Evolutionary conservation across 2,329 filamentous ascomycete species (phyloP), one percentile per base, ranked within the genome.

Genomic region (Aspergillus neotritici): DNA sequence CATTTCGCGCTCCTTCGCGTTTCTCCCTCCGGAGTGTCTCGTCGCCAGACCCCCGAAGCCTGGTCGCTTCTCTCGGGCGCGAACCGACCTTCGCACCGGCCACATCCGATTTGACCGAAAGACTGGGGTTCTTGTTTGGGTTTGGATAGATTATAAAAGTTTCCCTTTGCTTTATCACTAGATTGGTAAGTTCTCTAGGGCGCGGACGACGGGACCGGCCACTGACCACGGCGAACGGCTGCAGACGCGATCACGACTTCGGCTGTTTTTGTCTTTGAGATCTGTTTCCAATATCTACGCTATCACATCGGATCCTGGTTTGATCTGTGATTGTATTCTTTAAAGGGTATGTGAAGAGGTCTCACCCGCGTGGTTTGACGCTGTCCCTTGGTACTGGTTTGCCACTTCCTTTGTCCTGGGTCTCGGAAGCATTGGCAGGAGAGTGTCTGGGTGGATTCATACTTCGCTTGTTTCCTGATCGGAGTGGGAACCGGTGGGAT

Each of bases 241-340:
- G 34, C 47, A 62, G 59, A 57, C 47, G 56, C 56, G 53, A 57
- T 57, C 55, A 61, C 59, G 57, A 59, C 44, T 43, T 48, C 44
- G 53, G 41, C 45, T 34, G 43, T 50, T 41, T 48, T 50, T 48
- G 41, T 48, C 46, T 37, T 34, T 32, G 42, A 47, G 35, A 47
- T 29, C 32, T 47, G 43, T 41, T 41, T 32, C 40, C 42, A 46
- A 51, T 49, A 47, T 38, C 31, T 36, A 34, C 29, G 33, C 41
- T 46, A 11, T 34, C 49, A 42, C 41, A 47, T 40, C 43, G 38
- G 39, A 38, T 51, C 31, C 43, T 38, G 39, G 45, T 37, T 44
- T 31, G 32, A 43, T 41, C 40, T 37, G 37, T 42, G 44, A 48
- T 46, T 53, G 43, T 48, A 46, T 37, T 48, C 37, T 43, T 37